Evolutionary conservation across 345 rosid species (phyloP).

Genomic region (Salix suchowensis): DNA sequence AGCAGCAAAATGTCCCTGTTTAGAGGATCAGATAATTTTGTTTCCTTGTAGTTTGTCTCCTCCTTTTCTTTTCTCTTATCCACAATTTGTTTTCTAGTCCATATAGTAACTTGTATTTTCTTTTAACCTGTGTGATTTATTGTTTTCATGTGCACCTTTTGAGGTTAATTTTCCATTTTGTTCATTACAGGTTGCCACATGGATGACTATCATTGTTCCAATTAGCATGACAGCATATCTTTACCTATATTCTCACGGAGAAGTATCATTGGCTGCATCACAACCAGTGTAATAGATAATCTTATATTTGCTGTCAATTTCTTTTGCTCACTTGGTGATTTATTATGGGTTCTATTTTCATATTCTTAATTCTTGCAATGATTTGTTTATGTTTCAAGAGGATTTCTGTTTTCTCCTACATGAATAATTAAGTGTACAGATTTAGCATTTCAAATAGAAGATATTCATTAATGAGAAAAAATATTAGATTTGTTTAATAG

Average conservation of each 20-base stretch:
- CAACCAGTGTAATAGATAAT: constrained; percentile 99
- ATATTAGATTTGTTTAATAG: neutral
- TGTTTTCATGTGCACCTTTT: neutral
- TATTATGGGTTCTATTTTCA: constrained; percentile 7
- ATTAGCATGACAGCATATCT: constrained; percentile 95
- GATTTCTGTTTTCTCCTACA: neutral
- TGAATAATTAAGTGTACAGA: neutral
- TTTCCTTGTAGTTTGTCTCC: neutral
- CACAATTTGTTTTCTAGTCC: neutral
- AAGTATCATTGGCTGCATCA: constrained; percentile 87
- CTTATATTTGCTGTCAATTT: constrained; percentile 1
- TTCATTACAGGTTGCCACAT: constrained; percentile 76
- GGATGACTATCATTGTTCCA: constrained; percentile 92
- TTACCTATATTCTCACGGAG: constrained; percentile 93
- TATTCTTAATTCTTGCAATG: neutral
- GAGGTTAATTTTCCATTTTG: neutral
- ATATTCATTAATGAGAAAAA: neutral
- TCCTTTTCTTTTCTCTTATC: neutral
- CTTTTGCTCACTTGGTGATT: neutral
- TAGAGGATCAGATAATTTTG: neutral
- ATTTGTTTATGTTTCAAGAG: neutral
- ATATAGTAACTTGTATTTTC: neutral
- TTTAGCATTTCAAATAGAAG: constrained; percentile 2
- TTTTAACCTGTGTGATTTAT: neutral
- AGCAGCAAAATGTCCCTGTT: neutral